phyloP scores from a whole-genome alignment of 2,329 filamentous ascomycete genomes.

The Taxawa tesnikishii region DNA sequence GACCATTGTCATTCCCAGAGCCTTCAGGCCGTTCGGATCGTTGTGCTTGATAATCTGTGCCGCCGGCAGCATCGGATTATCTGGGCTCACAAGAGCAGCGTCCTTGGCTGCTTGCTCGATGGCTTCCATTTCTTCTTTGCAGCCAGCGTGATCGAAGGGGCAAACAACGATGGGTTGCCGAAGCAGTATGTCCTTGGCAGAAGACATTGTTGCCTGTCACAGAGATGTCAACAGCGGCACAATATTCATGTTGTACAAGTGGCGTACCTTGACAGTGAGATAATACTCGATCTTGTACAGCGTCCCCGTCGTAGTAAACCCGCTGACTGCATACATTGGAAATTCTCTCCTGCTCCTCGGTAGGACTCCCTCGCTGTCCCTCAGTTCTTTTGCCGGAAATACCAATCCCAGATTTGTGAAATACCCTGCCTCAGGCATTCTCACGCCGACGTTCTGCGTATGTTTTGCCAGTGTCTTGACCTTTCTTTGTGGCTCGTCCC shows the following conservation, averaged over 20 bases:
- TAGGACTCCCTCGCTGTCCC: constrained; percentile 78
- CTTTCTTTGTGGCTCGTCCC: constrained; percentile 86
- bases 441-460: constrained; percentile 67
- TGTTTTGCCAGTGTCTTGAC: constrained; percentile 78
- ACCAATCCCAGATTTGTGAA: constrained; percentile 84
- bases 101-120: constrained; percentile 95
- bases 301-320: constrained; percentile 86
- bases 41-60: constrained; percentile 67
- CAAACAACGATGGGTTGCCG: constrained; percentile 93
- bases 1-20: constrained; percentile 51
- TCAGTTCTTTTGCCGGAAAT: constrained; percentile 78
- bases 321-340: constrained; percentile 75
- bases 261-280: constrained; percentile 78
- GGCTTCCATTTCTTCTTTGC: constrained; percentile 97
- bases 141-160: constrained; percentile 85
- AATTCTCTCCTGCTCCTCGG: constrained; percentile 77
- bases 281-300: constrained; percentile 99
- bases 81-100: constrained; percentile 73
- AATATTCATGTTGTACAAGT: too few species aligned
- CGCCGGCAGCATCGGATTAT: constrained; percentile 86
- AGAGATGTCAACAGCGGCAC: too few species aligned
- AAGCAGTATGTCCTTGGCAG: constrained; percentile 75
- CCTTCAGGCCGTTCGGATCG: constrained; percentile 52
- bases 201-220: constrained; percentile 71
- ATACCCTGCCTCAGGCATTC: constrained; percentile 81